A percentile compares a stretch with the other conserved stretches of the same genome.
These are phyloP conservation scores for Dendrobium chrysotoxum DNA, from an alignment of 106 monocot genomes.

Conservation along the genomic window DNA sequence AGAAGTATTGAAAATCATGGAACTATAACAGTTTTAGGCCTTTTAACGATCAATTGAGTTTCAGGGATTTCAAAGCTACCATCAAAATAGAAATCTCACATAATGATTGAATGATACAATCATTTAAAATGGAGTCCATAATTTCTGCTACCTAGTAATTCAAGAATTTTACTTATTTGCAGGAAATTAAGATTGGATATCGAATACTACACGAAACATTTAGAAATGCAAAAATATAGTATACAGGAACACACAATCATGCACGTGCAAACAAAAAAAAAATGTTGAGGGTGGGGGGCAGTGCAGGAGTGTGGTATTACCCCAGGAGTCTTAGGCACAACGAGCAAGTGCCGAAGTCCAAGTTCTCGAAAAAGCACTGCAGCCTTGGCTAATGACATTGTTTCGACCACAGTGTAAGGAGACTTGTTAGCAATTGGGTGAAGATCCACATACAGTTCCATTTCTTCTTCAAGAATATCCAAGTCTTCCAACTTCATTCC, in stretches of 20 bases:
- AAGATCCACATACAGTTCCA: slow-evolving; percentile 79
- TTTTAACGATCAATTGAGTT: neutral
- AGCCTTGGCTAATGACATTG: slow-evolving; percentile 70
- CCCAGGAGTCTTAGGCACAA: slow-evolving; percentile 64
- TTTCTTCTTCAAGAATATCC: slow-evolving; percentile 49
- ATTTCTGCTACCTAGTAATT: neutral
- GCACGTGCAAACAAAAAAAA: neutral
- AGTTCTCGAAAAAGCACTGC: slow-evolving; percentile 61
- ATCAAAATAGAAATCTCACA: neutral
- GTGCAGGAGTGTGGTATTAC: slow-evolving; percentile 20
- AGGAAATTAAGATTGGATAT: neutral
- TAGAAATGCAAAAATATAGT: neutral
- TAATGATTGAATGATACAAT: neutral
- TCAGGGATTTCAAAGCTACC: neutral
- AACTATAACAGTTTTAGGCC: neutral
- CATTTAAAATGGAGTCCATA: neutral
- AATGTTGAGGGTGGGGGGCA: neutral
- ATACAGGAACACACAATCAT: neutral
- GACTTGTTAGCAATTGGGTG: slow-evolving; percentile 62
- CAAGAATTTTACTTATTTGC: neutral
- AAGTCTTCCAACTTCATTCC: slow-evolving; percentile 63
- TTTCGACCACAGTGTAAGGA: slow-evolving; percentile 65
- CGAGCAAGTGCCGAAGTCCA: slow-evolving; percentile 61
- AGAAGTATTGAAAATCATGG: neutral
- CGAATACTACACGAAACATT: neutral